Base-by-base conservation (phyloP, 768 basidiomycete species). In the Calocera viscosa region DNA sequence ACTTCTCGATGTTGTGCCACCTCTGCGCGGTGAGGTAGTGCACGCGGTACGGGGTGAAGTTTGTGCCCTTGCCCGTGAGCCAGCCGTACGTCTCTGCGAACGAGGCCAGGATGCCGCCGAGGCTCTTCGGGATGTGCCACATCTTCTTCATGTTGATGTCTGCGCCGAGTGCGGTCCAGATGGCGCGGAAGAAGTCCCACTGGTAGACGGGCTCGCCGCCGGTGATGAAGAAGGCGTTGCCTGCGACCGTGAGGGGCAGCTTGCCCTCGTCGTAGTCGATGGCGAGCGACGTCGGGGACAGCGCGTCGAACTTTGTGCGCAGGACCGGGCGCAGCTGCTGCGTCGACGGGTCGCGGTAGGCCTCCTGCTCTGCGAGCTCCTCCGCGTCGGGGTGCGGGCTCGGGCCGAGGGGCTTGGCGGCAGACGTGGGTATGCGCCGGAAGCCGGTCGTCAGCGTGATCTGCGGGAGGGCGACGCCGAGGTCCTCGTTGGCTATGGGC, bases 161-260 rank as follows among this genome's bases (percentile, higher is more conserved):
- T 34, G 72, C 79, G 76, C 63, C 80, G 78, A 73, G 85, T 84
- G 17, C 43, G 71, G 66, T 90, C 92, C 91, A 98, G n/a, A 96
- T 77, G 1, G 82, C 76, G 5, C 91, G 83, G 33, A 86, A 81
- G 73, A 95, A 87, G 77, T 96, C 94, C 95, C 95, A 99, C 80
- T 97, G 97, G 76, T 91, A 91, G 66, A 87, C 82, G 1, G 94
- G 95, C 74, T 98, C 94, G 69, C 94, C 93, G 73, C 98, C 98
- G 67, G 94, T 94, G 77, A 99, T 90, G 82, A 93, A 95, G 80
- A 94, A 99, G 1, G 78, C 90, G 75, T 97, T 90, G 0, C 95
- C 95, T 2, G 92, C 94, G 65, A 97, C 90, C 70, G 87, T 82
- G 10, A 93, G 80, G 8, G 86, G 85, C 53, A 70, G 67, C 28